Evolutionary conservation across 1,139 yeast genomes (phyloP), one percentile per base, ranked within the genome.

Genomic region (Pichia sp.): DNA sequence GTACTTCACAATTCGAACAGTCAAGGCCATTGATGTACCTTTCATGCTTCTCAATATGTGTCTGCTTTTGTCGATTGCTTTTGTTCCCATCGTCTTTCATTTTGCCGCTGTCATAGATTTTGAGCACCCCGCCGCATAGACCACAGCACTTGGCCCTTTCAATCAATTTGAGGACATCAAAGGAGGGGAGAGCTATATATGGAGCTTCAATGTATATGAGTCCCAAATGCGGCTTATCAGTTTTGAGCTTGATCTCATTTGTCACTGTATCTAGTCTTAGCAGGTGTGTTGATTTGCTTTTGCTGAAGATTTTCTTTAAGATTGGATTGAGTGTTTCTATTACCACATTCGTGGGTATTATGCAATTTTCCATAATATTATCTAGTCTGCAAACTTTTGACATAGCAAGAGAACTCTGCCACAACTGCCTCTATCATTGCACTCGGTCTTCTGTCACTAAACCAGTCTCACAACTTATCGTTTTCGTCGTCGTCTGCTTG

Each of bases 81-180:
- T 62, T 62, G 8, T 75, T 58, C 77, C 70, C 47, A 30, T 57
- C 52, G 48, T 64, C 67, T 45, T 61, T 59, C 56, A 66, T 57
- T n/a, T 63, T 49, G 8, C 70, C 69, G 36, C 57, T 57, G 52
- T 67, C 68, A 45, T 65, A 64, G 3, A 62, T 74, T 54, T 78
- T 76, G 49, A 87, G 71, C 3, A 86, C 75, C 47, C 79, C 77
- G 0, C 95, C 92, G 73, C 98, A 92, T 64, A 80, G 78, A 1
- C 92, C 77, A 68, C 98, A 92, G 4, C 92, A 90, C 62, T 81
- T 81, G 0, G 95, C 92, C 19, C 72, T 68, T 52, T 80, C 77
- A 59, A 88, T 81, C 56, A 89, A 72, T 49, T 81, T 77, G 40
- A 82, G 70, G 59, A 85, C 80, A 19, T 87, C 93, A 62, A 88